Evolutionary conservation across 441 rosid species (phyloP).

Genomic region (Theobroma grandiflorum): DNA sequence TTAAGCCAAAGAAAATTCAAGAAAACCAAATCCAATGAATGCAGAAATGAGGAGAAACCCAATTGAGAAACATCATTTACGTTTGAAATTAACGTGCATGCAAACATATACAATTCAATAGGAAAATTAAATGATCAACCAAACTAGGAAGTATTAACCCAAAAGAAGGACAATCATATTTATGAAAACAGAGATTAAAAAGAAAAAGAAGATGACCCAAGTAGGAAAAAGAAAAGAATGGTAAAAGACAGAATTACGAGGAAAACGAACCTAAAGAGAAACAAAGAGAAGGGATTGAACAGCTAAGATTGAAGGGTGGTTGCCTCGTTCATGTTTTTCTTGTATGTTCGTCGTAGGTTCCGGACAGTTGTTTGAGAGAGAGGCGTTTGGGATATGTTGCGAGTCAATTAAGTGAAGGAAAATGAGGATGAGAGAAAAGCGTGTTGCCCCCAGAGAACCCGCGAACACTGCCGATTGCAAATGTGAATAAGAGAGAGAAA

Average conservation of each 20-base stretch:
- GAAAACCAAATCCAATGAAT: constrained; percentile 18
- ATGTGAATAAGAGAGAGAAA: constrained; percentile 6
- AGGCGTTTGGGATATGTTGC: not conserved
- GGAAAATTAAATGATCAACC: not conserved
- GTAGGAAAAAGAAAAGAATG: not conserved
- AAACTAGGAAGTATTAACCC: not conserved
- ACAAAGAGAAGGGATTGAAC: constrained; percentile 25
- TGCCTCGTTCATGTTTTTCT: no score
- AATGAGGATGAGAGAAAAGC: constrained; percentile 26
- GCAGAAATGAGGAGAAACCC: constrained; percentile 26
- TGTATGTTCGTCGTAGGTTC: not conserved
- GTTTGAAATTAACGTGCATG: constrained; percentile 30
- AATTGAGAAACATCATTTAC: constrained; percentile 19
- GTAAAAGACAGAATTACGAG: not conserved
- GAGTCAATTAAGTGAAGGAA: constrained; percentile 1
- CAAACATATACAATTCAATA: constrained; percentile 14
- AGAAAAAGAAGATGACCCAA: not conserved
- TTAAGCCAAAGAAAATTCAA: not conserved
- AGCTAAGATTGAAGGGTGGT: constrained; percentile 16
- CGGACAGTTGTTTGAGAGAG: constrained; percentile 5
- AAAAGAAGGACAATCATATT: not conserved
- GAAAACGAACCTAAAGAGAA: constrained; percentile 28
- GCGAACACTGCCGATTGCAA: constrained; percentile 23
- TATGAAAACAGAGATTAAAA: not conserved
- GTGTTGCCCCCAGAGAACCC: constrained; percentile 13